Evolutionary conservation across 805 yeast species (phyloP).

Genomic region (Saturnispora silvae): DNA sequence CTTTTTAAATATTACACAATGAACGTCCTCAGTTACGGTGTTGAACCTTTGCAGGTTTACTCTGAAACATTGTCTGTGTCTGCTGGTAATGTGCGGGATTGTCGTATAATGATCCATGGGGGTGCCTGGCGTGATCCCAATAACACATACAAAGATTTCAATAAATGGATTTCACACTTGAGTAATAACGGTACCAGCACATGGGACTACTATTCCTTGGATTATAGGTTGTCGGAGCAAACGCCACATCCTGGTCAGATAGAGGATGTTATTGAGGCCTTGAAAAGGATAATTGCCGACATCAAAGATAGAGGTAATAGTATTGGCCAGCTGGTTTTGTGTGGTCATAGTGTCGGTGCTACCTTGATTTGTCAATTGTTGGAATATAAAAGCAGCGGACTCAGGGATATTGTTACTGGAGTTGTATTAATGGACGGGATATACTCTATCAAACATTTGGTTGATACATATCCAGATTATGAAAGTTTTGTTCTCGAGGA

Average conservation of each 20-base stretch:
- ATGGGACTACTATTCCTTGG: constrained; percentile 31
- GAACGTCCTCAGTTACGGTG: not conserved
- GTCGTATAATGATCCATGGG: constrained; percentile 73
- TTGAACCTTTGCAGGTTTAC: not conserved
- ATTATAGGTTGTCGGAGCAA: constrained; percentile 48
- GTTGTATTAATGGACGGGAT: constrained; percentile 58
- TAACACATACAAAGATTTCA: constrained; percentile 50
- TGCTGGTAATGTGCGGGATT: not conserved
- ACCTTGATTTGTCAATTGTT: constrained; percentile 49
- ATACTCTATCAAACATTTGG: constrained; percentile 39
- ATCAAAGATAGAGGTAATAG: too few species aligned
- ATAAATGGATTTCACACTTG: constrained; percentile 12
- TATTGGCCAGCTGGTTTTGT: constrained; percentile 23
- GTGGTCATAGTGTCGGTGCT: constrained; percentile 83
- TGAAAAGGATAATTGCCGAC: constrained; percentile 20
- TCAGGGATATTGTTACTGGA: constrained; percentile 11
- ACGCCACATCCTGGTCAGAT: constrained; percentile 49
- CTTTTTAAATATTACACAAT: too few species aligned
- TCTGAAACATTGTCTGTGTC: not conserved
- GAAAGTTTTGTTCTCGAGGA: constrained; percentile 48
- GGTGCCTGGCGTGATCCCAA: constrained; percentile 79
- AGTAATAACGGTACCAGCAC: not conserved
- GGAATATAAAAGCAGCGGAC: constrained; percentile 14
- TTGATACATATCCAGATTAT: constrained; percentile 55
- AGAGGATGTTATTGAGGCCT: constrained; percentile 40